Conservation (phyloP, 176 grass and related monocot species). For the maize (Zea mays) region Zm-B73-REFERENCE-NAM-5.0 NC_050096.1:15901501-15902000, state of each 20-base stretch:
- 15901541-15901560: constrained; percentile 75
- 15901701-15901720: constrained; percentile 66
- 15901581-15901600: constrained; percentile 86
- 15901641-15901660: constrained; percentile 27
- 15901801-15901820: constrained; percentile 59
- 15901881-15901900: background rate
- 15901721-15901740: constrained; percentile 47
- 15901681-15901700: constrained; percentile 94
- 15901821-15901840: constrained; percentile 3
- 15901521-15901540: background rate
- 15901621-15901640: background rate
- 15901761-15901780: constrained; percentile 48
- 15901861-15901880: background rate
- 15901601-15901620: constrained; percentile 20
- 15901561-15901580: constrained; percentile 98
- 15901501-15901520: constrained; percentile 30
- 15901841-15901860: constrained; percentile 3
- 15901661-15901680: constrained; percentile 40
- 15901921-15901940: constrained; percentile 26
- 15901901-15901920: background rate
- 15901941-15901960: constrained; percentile 2
- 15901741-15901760: constrained; percentile 56
- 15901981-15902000: background rate
- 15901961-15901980: background rate
- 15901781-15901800: no score